Percentiles rank a stretch among this genome's conserved stretches.
Conservation (phyloP, 805 yeast species). For the Nakazawaea wyomingensis region DNA sequence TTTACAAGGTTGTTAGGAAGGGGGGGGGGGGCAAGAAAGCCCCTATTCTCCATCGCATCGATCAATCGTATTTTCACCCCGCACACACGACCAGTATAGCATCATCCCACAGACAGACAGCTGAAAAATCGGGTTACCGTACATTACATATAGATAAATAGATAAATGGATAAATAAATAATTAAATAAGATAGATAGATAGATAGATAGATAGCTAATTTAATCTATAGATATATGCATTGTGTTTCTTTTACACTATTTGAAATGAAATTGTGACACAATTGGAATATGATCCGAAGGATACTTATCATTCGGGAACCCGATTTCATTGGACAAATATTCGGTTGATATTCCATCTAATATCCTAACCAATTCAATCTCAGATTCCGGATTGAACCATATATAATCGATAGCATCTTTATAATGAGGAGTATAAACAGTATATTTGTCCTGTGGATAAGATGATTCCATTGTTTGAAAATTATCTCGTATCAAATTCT, state of each 20-base stretch:
- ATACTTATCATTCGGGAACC: conserved; percentile 52
- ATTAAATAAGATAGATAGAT: not conserved
- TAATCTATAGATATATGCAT: too few species aligned
- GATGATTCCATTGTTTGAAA: conserved; percentile 27
- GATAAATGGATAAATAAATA: too few species aligned
- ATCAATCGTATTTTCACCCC: too few species aligned
- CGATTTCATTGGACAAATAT: conserved; percentile 26
- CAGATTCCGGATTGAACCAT: conserved; percentile 39
- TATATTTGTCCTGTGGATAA: conserved; percentile 26
- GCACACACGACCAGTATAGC: too few species aligned
- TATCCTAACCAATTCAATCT: conserved; percentile 36
- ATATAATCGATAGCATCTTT: conserved; percentile 55
- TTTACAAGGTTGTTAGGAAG: too few species aligned
- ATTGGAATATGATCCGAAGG: conserved; percentile 54
- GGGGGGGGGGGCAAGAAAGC: too few species aligned
- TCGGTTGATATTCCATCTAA: conserved; percentile 43
- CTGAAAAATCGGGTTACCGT: too few species aligned
- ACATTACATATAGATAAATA: too few species aligned
- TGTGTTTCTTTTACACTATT: too few species aligned
- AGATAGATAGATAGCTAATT: not conserved
- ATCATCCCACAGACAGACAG: too few species aligned
- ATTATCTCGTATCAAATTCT: conserved; percentile 14
- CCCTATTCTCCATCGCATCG: too few species aligned
- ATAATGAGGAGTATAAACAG: conserved; percentile 45
- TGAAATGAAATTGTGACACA: conserved; percentile 26